Evolutionary conservation across 2,329 filamentous ascomycete species (phyloP).

Genomic region (Aspergillus awamori): DNA sequence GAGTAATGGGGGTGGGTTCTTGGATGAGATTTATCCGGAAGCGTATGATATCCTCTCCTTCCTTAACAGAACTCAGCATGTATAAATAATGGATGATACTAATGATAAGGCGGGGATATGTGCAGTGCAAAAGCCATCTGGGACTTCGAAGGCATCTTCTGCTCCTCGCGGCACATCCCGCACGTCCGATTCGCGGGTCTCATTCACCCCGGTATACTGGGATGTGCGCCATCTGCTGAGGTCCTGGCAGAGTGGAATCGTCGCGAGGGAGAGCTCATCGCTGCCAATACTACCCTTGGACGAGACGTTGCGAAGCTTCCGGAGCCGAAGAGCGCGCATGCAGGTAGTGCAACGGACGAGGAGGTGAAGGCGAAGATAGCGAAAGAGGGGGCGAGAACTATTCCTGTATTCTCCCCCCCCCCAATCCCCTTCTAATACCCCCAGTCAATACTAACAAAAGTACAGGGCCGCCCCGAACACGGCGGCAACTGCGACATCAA

Average conservation of each 20-base stretch:
- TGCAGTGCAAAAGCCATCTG: constrained; percentile 68
- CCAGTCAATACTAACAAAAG: not conserved
- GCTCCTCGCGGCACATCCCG: constrained; percentile 82
- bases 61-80: no score
- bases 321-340: constrained; percentile 70
- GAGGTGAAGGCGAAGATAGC: constrained; percentile 68
- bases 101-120: not conserved
- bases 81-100: not conserved
- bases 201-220: constrained; percentile 89
- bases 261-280: constrained; percentile 79
- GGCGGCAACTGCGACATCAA: constrained; percentile 94
- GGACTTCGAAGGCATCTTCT: constrained; percentile 79
- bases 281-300: constrained; percentile 60
- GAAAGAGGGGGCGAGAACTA: constrained; percentile 78
- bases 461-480: constrained; percentile 73
- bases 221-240: constrained; percentile 79
- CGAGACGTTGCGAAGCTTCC: constrained; percentile 79
- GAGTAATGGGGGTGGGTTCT: constrained; percentile 82
- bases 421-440: not conserved
- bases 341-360: constrained; percentile 61
- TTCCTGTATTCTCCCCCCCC: constrained; percentile 58
- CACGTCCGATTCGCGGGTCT: constrained; percentile 85
- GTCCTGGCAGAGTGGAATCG: constrained; percentile 81
- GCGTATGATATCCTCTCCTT: constrained; percentile 57
- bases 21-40: constrained; percentile 84